Conservation (phyloP, 2,329 filamentous ascomycete species). For the Diaporthe ilicicola region DNA sequence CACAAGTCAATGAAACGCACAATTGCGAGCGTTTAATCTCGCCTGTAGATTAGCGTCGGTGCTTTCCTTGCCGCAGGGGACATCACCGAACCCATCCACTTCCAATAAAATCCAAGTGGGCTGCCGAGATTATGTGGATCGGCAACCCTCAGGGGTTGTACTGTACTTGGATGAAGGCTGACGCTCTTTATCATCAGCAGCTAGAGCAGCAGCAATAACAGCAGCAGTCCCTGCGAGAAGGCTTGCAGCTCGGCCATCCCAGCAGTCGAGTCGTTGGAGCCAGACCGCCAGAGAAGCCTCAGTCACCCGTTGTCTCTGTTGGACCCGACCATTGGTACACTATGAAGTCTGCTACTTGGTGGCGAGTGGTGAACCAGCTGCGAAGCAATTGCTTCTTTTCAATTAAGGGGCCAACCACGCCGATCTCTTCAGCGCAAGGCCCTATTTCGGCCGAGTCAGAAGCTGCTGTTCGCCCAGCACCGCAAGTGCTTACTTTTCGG, state of each 20-base stretch:
- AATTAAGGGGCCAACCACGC: not conserved
- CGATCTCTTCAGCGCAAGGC: slow-evolving; percentile 3
- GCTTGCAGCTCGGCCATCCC: not conserved
- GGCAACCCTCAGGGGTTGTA: slow-evolving; percentile 23
- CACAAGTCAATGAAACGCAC: slow-evolving; percentile 28
- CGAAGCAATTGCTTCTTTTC: slow-evolving; percentile 14
- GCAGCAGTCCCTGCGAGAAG: not conserved
- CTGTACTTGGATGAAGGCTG: slow-evolving; percentile 1
- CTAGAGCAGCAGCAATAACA: not conserved
- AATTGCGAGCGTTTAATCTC: slow-evolving; percentile 30
- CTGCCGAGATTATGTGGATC: slow-evolving; percentile 33
- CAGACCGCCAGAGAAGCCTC: not conserved
- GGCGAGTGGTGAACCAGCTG: not conserved
- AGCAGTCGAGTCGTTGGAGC: not conserved
- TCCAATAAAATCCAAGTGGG: slow-evolving; percentile 30
- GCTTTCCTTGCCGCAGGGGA: slow-evolving; percentile 23
- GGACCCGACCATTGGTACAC: slow-evolving; percentile 15
- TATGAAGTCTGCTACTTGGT: slow-evolving; percentile 11
- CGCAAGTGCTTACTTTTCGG: not conserved
- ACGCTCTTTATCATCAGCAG: not conserved
- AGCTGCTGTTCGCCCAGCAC: slow-evolving; percentile 4
- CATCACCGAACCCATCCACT: slow-evolving; percentile 31
- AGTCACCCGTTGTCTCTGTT: not conserved
- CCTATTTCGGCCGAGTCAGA: slow-evolving; percentile 24
- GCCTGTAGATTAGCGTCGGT: slow-evolving; percentile 32